Base-by-base conservation (phyloP, 2,329 filamentous ascomycete genomes). In the Dactylella cylindrospora region DNA sequence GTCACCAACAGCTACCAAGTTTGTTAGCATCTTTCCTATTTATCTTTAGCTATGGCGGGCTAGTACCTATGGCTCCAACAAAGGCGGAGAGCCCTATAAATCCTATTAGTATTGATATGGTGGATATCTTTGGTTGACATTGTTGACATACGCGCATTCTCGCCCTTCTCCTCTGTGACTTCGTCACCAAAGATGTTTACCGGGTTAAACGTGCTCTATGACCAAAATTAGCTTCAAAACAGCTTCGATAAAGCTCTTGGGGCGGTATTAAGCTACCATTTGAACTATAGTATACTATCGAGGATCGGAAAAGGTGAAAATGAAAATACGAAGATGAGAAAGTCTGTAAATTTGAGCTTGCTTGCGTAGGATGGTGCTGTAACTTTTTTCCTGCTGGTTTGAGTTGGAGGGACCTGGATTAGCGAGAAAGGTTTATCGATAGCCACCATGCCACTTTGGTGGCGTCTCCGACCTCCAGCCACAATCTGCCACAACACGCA, bases 161-260 rank as follows among this genome's bases (percentile, higher is more conserved):
- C 91, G 71, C 93, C 93, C 79, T 95, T 97, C 78, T 97, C 91
- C 77, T 97, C 89, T 55, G 86, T 93, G 68, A 94, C 93, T 73
- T 94, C 90, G 75, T 96, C 89, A 71, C 90, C 88, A 76, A 97
- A 97, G 79, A 97, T 97, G 77, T 97, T 91, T 66, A 90, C 95
- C 71, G 91, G 90, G 77, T 90, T 93, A 75, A 85, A 85, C 69
- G 82, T 84, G 68, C 70, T 71, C 71, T 5, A 4, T n/a, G 17
- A 35, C n/a, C 4, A n/a, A 10, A n/a, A 33, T 60, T 41, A 60
- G 46, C 15, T 36, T 3, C 7, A 5, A n/a, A 10, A 20, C 8
- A 3, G 13, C 12, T 50, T 19, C 1, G 23, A n/a, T n/a, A n/a
- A n/a, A n/a, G n/a, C n/a, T n/a, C n/a, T n/a, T n/a, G 22, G 13